These are phyloP conservation scores for Hysterium pulicare DNA, from an alignment of 2,329 filamentous ascomycete genomes.

Conservation along the genomic window DNA sequence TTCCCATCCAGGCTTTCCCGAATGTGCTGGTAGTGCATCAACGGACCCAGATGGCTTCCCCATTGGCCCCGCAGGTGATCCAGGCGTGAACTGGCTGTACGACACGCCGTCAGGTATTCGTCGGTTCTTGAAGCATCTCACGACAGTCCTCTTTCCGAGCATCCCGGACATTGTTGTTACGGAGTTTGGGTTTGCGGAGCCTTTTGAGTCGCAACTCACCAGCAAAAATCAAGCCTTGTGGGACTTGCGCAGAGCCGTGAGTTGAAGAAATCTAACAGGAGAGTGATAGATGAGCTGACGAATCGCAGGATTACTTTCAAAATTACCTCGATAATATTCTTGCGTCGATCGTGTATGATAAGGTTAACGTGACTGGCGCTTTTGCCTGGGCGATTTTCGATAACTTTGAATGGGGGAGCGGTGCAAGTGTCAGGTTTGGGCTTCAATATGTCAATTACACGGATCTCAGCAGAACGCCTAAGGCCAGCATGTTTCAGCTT, in stretches of 20 bases:
- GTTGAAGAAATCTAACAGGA: not conserved
- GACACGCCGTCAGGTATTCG: slow-evolving; percentile 40
- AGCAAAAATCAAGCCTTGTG: slow-evolving; percentile 33
- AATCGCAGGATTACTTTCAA: slow-evolving; percentile 38
- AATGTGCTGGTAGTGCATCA: slow-evolving; percentile 37
- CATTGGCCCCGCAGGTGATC: slow-evolving; percentile 43
- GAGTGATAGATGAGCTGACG: not conserved
- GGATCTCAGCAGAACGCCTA: slow-evolving; percentile 39
- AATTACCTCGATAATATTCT: slow-evolving; percentile 42
- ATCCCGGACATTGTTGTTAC: slow-evolving; percentile 41
- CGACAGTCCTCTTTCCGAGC: slow-evolving; percentile 41
- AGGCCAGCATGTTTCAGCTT: slow-evolving; percentile 43
- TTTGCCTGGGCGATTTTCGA: slow-evolving; percentile 42
- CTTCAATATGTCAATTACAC: slow-evolving; percentile 45
- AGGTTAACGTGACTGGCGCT: slow-evolving; percentile 42
- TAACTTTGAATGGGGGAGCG: slow-evolving; percentile 42
- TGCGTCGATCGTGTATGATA: slow-evolving; percentile 34
- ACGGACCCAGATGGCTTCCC: slow-evolving; percentile 43
- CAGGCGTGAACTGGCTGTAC: slow-evolving; percentile 41
- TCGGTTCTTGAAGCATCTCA: slow-evolving; percentile 42
- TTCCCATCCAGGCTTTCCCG: slow-evolving; percentile 39
- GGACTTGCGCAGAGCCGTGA: slow-evolving; percentile 36
- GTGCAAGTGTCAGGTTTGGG: slow-evolving; percentile 37
- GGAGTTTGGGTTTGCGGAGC: slow-evolving; percentile 44
- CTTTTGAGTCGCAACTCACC: slow-evolving; percentile 35